Evolutionary conservation across 495 filamentous ascomycete genomes (phyloP).

Genomic region (Daldinia grandis): DNA sequence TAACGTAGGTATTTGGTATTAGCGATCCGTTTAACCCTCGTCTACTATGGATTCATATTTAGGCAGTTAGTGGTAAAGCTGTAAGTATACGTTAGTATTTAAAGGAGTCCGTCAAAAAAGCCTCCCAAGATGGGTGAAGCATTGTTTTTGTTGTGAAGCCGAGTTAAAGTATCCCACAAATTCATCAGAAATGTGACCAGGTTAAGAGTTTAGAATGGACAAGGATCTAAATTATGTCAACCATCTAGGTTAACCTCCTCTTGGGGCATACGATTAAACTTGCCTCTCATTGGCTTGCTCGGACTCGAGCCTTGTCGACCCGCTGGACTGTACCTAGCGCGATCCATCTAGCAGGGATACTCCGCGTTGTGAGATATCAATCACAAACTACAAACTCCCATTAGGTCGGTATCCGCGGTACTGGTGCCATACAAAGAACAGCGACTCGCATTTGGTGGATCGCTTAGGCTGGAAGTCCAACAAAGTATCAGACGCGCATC

Average conservation of each 20-base stretch:
- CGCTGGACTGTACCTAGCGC: constrained; percentile 11
- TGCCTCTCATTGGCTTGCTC: constrained; percentile 22
- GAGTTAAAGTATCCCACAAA: neutral
- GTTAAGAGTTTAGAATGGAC: constrained; percentile 1
- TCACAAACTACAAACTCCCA: constrained; percentile 18
- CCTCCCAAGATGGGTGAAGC: neutral
- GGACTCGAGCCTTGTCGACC: constrained; percentile 19
- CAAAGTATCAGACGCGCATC: neutral
- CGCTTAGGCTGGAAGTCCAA: neutral
- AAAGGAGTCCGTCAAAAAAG: neutral
- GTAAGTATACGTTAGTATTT: neutral
- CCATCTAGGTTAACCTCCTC: neutral
- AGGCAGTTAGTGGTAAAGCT: neutral
- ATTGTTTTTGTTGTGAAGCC: neutral
- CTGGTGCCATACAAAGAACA: neutral
- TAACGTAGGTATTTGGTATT: neutral
- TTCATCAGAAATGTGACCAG: neutral
- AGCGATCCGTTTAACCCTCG: neutral
- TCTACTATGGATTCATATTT: neutral
- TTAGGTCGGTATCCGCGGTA: neutral
- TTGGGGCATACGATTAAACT: neutral
- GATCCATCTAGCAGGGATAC: constrained; percentile 13
- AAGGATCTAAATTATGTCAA: constrained; percentile 11
- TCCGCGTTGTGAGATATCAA: constrained; percentile 12
- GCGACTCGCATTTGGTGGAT: constrained; percentile 8